Evolutionary conservation across 148 eudicot genomes (phyloP).

Genomic region (Silene uniflora): DNA sequence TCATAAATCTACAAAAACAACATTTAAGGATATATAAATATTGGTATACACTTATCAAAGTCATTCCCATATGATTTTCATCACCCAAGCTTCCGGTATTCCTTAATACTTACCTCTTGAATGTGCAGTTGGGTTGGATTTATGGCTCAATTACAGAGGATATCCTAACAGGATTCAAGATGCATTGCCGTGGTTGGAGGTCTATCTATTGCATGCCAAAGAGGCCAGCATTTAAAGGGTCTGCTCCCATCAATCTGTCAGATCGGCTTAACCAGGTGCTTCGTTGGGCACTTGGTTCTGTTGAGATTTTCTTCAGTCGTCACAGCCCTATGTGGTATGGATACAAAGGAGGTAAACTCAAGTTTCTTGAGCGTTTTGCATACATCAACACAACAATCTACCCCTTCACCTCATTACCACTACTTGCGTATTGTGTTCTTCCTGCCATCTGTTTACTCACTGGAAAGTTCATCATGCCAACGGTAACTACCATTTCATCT

Average conservation of each 20-base stretch:
- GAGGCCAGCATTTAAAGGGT: conserved; percentile 84
- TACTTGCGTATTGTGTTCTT: conserved; percentile 87
- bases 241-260: conserved; percentile 93
- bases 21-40: neutral
- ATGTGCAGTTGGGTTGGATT: conserved; percentile 94
- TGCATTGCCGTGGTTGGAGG: conserved; percentile 99
- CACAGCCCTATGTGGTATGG: conserved; percentile 94
- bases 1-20: neutral
- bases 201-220: conserved; percentile 97
- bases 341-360: conserved; percentile 79
- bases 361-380: conserved; percentile 90
- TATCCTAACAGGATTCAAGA: conserved; percentile 96
- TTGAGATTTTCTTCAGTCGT: conserved; percentile 93
- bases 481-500: conserved; percentile 49
- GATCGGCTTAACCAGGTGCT: conserved; percentile 98
- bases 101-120: conserved; percentile 6
- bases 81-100: neutral
- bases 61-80: neutral
- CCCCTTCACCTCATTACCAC: conserved; percentile 93
- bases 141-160: conserved; percentile 98
- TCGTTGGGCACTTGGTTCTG: conserved; percentile 99
- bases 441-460: conserved; percentile 98
- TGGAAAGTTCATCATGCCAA: conserved; percentile 98
- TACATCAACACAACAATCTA: conserved; percentile 89
- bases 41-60: neutral